phyloP scores from a whole-genome alignment of 2,329 filamentous ascomycete genomes.

The Fusarium palustre region DNA sequence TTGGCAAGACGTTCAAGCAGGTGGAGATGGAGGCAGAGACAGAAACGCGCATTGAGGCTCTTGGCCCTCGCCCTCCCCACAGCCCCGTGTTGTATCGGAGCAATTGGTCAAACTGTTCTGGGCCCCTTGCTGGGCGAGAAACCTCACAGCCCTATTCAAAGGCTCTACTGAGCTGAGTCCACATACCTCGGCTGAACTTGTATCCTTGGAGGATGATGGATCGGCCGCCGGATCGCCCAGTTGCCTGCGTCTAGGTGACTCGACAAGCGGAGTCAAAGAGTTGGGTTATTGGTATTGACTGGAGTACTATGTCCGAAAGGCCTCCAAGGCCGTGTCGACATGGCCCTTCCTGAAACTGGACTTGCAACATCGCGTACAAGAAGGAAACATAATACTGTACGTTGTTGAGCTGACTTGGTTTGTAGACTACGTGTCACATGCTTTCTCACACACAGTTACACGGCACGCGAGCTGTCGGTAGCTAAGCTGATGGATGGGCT shows the following conservation, averaged over 20 bases:
- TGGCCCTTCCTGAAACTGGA: conserved; percentile 1
- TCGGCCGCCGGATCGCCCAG: conserved; percentile 18
- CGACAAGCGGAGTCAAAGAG: background rate
- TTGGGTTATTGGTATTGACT: background rate
- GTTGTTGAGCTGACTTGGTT: background rate
- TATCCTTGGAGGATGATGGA: background rate
- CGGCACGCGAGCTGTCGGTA: conserved; percentile 28
- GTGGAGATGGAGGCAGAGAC: background rate
- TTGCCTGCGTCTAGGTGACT: conserved; percentile 1
- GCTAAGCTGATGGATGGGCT: conserved; percentile 27
- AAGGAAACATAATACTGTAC: conserved; percentile 5
- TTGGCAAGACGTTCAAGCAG: conserved; percentile 5
- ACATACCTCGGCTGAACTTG: conserved; percentile 30
- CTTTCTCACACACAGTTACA: background rate
- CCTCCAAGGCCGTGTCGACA: conserved; percentile 7
- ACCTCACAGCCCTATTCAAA: conserved; percentile 34
- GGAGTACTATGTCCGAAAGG: conserved; percentile 10
- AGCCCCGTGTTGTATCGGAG: conserved; percentile 7
- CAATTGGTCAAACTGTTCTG: background rate
- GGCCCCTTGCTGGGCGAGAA: background rate
- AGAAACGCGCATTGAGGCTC: conserved; percentile 12
- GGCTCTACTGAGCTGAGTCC: conserved; percentile 7
- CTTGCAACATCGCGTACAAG: conserved; percentile 19
- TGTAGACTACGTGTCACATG: background rate
- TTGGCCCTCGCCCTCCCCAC: background rate